Conservation (phyloP, 257 asterid genomes). For the Solanum arcanum region DNA sequence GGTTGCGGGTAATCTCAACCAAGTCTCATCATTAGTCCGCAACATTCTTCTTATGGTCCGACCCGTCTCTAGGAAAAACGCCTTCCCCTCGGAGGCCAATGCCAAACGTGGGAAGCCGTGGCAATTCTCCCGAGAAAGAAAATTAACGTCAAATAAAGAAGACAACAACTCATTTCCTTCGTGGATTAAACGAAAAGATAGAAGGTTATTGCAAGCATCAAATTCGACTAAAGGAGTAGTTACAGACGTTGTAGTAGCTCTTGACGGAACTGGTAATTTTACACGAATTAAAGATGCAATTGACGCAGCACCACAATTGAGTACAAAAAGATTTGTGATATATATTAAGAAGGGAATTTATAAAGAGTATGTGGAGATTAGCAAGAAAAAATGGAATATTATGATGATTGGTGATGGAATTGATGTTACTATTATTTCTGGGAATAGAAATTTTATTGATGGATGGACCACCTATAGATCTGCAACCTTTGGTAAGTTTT, state of each 20-base stretch:
- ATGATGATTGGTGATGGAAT: conserved; percentile 63
- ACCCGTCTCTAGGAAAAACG: conserved; percentile 2
- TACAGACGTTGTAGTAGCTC: conserved; percentile 42
- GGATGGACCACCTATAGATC: conserved; percentile 62
- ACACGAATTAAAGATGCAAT: conserved; percentile 31
- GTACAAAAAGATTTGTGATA: conserved; percentile 29
- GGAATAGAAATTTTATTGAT: conserved; percentile 38
- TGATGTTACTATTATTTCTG: conserved; percentile 46
- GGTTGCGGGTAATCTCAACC: conserved; percentile 41
- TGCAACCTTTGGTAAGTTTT: conserved; percentile 58
- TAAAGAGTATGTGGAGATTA: conserved; percentile 39
- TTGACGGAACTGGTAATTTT: conserved; percentile 49
- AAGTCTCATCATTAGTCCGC: conserved; percentile 27
- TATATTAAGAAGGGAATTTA: conserved; percentile 51
- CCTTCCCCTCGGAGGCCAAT: not conserved
- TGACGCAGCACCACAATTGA: conserved; percentile 28
- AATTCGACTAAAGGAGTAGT: not conserved
- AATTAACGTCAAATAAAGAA: conserved; percentile 1
- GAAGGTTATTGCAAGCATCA: conserved; percentile 25
- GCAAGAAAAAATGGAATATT: conserved; percentile 54
- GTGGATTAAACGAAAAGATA: conserved; percentile 31
- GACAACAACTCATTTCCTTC: conserved; percentile 15
- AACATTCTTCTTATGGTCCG: conserved; percentile 45
- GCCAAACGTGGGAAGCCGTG: not conserved
- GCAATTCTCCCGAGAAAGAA: conserved; percentile 23